A percentile compares a stretch with the other conserved stretches of the same genome.
Conservation (phyloP, 257 asterid genomes). For the Ligustrum vulgare region DNA sequence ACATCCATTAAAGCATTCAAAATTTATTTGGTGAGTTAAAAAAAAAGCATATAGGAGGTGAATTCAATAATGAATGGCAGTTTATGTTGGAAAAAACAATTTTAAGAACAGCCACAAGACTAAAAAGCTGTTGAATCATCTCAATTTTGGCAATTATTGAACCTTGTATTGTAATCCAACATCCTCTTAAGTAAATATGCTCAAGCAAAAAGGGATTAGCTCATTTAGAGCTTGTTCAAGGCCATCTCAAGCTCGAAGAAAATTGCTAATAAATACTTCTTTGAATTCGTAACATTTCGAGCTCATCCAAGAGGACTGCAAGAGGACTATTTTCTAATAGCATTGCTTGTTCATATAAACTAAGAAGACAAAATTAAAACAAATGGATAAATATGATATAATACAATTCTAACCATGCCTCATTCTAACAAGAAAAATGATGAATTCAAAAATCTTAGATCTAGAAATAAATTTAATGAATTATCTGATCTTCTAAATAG, state of each 20-base stretch:
- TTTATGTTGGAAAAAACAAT: background rate
- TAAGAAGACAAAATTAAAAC: background rate
- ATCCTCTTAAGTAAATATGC: background rate
- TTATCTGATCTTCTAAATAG: background rate
- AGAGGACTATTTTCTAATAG: background rate
- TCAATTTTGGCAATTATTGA: background rate
- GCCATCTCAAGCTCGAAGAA: background rate
- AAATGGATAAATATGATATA: background rate
- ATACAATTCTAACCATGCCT: no score
- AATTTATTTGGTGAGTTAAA: slow-evolving; percentile 15
- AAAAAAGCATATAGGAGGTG: background rate
- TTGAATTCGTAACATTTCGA: background rate
- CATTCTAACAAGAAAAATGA: slow-evolving; percentile 3
- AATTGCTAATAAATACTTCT: background rate
- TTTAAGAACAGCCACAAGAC: background rate
- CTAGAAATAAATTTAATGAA: background rate
- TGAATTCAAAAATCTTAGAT: background rate
- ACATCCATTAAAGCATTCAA: slow-evolving; percentile 23
- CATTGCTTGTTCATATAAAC: slow-evolving; percentile 11
- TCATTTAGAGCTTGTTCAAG: background rate
- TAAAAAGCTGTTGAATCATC: background rate
- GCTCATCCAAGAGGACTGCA: no score
- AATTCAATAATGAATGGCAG: background rate
- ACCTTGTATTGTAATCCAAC: no score
- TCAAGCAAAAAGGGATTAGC: background rate